Evolutionary conservation across 805 yeast genomes (phyloP).

Genomic region (Candida stauntonica): DNA sequence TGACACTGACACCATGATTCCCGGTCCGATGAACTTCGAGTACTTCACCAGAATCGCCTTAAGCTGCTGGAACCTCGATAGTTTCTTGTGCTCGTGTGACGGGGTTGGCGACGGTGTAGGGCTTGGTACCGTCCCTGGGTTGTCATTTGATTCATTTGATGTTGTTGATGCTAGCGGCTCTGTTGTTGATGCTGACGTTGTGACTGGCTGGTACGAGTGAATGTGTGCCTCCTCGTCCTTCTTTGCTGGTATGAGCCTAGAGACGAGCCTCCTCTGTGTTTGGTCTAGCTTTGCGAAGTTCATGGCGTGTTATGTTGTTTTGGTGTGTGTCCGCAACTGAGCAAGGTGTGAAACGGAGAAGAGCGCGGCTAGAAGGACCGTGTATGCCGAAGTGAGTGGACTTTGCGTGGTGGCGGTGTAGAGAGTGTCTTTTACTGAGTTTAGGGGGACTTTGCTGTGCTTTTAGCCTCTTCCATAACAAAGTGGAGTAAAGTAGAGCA

Average conservation of each 20-base stretch:
- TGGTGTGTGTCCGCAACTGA: neutral
- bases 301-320: conserved; percentile 6
- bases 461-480: too few species aligned
- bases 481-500: too few species aligned
- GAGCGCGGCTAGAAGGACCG: too few species aligned
- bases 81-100: neutral
- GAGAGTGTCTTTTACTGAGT: too few species aligned
- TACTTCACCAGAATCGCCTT: conserved; percentile 40
- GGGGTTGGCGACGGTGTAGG: neutral
- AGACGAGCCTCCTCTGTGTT: too few species aligned
- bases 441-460: too few species aligned
- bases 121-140: neutral
- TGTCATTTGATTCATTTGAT: too few species aligned
- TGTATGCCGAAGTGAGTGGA: too few species aligned
- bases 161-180: too few species aligned
- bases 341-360: neutral
- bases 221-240: conserved; percentile 8
- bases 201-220: conserved; percentile 12
- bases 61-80: conserved; percentile 12
- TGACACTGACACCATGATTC: conserved; percentile 90
- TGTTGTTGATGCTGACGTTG: neutral
- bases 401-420: too few species aligned
- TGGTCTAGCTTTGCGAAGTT: conserved; percentile 22
- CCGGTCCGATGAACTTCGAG: conserved; percentile 81
- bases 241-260: conserved; percentile 1